These are phyloP conservation scores for Russula vinacea DNA, from an alignment of 768 basidiomycete species.

Conservation along the genomic window DNA sequence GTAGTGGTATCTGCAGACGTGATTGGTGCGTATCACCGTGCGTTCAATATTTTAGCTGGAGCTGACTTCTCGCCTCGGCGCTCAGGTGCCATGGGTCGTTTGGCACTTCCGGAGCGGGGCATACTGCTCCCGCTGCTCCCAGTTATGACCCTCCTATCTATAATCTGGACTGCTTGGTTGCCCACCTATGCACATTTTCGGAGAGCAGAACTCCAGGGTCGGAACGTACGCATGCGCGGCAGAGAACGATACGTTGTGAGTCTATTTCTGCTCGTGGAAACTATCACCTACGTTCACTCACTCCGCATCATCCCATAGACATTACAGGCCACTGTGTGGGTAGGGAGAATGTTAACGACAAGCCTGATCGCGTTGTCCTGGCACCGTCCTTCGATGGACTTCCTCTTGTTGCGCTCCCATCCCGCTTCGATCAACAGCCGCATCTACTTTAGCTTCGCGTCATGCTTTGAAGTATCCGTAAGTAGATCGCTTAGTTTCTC, in stretches of 20 bases:
- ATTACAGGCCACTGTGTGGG: constrained; percentile 60
- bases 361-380: constrained; percentile 44
- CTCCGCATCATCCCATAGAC: constrained; percentile 40
- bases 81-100: constrained; percentile 19
- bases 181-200: constrained; percentile 67
- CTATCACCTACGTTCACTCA: neutral
- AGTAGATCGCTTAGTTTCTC: constrained; percentile 32
- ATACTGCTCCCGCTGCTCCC: constrained; percentile 42
- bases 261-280: neutral
- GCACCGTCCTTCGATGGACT: constrained; percentile 43
- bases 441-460: constrained; percentile 47
- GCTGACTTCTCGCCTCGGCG: neutral
- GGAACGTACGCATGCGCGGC: constrained; percentile 64
- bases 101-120: neutral
- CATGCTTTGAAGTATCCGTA: constrained; percentile 57
- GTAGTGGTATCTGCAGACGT: constrained; percentile 44
- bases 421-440: constrained; percentile 40
- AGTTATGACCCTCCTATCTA: constrained; percentile 50
- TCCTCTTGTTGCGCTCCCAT: constrained; percentile 39
- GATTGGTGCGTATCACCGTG: constrained; percentile 42
- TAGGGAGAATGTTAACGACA: constrained; percentile 51
- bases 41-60: neutral
- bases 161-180: constrained; percentile 84
- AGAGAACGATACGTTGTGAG: constrained; percentile 62
- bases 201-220: constrained; percentile 64